A percentile compares a stretch with the other conserved stretches of the same genome.
Evolutionary conservation across 2,329 filamentous ascomycete genomes (phyloP).

Genomic region (Plenodomus tracheiphilus): DNA sequence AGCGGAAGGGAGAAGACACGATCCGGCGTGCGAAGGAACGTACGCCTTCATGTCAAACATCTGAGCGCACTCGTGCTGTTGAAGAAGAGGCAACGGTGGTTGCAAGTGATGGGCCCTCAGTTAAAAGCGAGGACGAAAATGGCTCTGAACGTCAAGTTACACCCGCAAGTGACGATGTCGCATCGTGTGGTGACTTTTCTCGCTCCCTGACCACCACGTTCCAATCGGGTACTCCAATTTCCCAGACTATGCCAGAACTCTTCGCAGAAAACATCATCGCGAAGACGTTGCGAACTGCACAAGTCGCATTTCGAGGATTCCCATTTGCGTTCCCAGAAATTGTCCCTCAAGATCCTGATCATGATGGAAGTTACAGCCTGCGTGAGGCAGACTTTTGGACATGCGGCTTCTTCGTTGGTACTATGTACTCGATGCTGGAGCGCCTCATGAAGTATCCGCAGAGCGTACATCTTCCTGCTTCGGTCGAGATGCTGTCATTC

Average conservation of each 20-base stretch:
- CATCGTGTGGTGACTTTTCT: no score
- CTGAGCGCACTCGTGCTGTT: no score
- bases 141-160: no score
- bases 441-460: slow-evolving; percentile 33
- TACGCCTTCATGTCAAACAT: no score
- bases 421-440: slow-evolving; percentile 49
- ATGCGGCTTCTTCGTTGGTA: slow-evolving; percentile 54
- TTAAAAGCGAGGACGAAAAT: no score
- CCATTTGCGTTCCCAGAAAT: slow-evolving; percentile 21
- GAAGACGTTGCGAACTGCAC: slow-evolving; percentile 20
- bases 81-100: no score
- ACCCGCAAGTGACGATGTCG: no score
- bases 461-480: slow-evolving; percentile 8
- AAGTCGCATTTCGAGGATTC: slow-evolving; percentile 13
- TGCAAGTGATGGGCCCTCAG: no score
- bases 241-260: slow-evolving; percentile 9
- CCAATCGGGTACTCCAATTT: background rate
- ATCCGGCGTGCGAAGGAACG: no score
- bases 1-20: no score
- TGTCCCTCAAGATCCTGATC: slow-evolving; percentile 12
- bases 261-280: slow-evolving; percentile 22
- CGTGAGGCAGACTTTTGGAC: slow-evolving; percentile 52
- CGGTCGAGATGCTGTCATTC: slow-evolving; percentile 7
- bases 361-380: slow-evolving; percentile 44
- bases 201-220: slow-evolving; percentile 1